phyloP scores from a whole-genome alignment of 2,329 filamentous ascomycete genomes.

The Pseudogymnoascus destructans region DNA sequence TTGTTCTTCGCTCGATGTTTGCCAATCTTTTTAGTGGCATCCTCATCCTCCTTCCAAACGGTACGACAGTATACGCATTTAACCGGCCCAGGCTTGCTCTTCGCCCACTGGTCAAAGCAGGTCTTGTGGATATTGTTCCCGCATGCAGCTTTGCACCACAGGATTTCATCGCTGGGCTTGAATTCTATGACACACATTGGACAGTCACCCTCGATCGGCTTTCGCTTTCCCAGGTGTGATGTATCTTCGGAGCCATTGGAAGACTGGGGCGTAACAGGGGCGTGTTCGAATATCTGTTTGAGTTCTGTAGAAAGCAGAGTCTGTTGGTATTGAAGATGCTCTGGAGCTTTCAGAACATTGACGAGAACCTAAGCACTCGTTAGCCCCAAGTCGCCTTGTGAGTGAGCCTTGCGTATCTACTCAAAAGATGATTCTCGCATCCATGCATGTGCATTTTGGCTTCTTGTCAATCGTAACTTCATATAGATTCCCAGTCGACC shows the following conservation, averaged over 20 bases:
- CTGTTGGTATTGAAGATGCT: slow-evolving; percentile 43
- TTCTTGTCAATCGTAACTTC: slow-evolving; percentile 38
- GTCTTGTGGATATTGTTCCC: slow-evolving; percentile 40
- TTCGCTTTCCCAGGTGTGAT: slow-evolving; percentile 35
- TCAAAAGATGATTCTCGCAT: slow-evolving; percentile 35
- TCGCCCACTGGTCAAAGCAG: slow-evolving; percentile 43
- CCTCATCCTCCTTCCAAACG: slow-evolving; percentile 37
- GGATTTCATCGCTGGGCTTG: slow-evolving; percentile 31
- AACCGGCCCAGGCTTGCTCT: slow-evolving; percentile 33
- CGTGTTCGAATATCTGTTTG: slow-evolving; percentile 38
- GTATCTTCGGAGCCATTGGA: slow-evolving; percentile 25
- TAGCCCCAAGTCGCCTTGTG: slow-evolving; percentile 12
- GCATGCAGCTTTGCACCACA: slow-evolving; percentile 47
- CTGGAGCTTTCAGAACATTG: slow-evolving; percentile 42
- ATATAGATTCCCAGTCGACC: slow-evolving; percentile 50
- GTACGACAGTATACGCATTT: slow-evolving; percentile 51
- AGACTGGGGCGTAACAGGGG: slow-evolving; percentile 35
- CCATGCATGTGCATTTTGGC: slow-evolving; percentile 42
- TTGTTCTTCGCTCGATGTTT: slow-evolving; percentile 28
- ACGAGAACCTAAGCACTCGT: slow-evolving; percentile 33
- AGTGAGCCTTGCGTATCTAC: slow-evolving; percentile 12
- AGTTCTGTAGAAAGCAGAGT: slow-evolving; percentile 47
- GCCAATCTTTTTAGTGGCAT: slow-evolving; percentile 28
- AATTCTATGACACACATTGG: slow-evolving; percentile 49
- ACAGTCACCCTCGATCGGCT: slow-evolving; percentile 47